These are phyloP conservation scores for Heracleum sosnowskyi DNA, from an alignment of 129 eudicot genomes.

Conservation along the genomic window DNA sequence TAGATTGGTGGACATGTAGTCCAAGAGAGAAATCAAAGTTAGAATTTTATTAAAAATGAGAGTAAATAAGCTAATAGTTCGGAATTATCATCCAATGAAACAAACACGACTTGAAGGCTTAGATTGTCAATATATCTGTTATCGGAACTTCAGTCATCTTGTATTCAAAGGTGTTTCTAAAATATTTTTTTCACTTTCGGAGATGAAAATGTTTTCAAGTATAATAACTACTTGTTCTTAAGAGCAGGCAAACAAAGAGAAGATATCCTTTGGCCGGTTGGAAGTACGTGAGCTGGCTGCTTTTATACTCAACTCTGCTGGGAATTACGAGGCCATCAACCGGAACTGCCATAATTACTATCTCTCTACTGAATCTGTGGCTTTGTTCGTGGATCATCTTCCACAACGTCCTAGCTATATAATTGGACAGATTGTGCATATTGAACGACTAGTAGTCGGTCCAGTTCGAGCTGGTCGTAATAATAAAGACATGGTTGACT, in stretches of 20 bases:
- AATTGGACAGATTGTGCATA: conserved; percentile 84
- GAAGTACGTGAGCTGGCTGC: conserved; percentile 94
- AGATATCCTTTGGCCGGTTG: conserved; percentile 70
- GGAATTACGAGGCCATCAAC: conserved; percentile 84
- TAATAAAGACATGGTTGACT: background rate
- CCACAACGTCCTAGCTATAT: conserved; percentile 70
- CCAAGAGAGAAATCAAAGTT: background rate
- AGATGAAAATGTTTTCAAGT: no score
- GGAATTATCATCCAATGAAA: background rate
- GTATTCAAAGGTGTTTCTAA: background rate
- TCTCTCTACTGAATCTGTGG: conserved; percentile 83
- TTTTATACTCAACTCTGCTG: conserved; percentile 59
- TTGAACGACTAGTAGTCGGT: conserved; percentile 57
- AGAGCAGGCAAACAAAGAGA: conserved; percentile 82
- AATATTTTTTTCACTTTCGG: no score
- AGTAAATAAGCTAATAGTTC: background rate
- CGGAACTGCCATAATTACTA: conserved; percentile 72
- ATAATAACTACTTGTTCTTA: background rate
- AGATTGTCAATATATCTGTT: background rate
- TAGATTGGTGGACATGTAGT: background rate
- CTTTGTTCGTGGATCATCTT: conserved; percentile 70
- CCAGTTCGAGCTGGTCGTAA: conserved; percentile 16
- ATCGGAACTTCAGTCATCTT: background rate
- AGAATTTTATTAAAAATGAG: background rate
- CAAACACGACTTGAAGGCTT: background rate